These are phyloP conservation scores for Alternaria longipes DNA, from an alignment of 2,329 filamentous ascomycete genomes.

Conservation along the genomic window DNA sequence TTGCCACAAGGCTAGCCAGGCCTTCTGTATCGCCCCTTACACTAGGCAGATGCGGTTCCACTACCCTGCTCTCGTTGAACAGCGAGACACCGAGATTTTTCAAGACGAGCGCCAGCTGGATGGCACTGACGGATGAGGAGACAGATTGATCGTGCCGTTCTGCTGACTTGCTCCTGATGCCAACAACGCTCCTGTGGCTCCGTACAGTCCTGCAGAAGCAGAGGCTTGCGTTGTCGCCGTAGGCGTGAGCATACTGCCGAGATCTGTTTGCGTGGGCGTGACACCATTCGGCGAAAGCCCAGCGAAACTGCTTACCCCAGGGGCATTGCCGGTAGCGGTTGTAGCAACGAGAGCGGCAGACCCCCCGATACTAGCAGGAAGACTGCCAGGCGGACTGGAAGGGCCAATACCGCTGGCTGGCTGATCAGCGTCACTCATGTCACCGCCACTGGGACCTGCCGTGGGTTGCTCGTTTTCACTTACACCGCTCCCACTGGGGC, in stretches of 20 bases:
- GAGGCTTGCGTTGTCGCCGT: background rate
- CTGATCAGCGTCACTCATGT: background rate
- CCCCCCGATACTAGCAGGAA: background rate
- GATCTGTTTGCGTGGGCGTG: background rate
- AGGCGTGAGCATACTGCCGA: background rate
- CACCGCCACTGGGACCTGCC: background rate
- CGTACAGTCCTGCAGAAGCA: conserved; percentile 1
- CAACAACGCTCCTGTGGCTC: background rate
- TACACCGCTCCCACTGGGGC: background rate
- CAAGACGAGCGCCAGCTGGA: conserved; percentile 11
- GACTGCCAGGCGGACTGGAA: background rate
- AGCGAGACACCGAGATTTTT: conserved; percentile 14
- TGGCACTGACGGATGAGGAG: conserved; percentile 3
- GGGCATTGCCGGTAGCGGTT: background rate
- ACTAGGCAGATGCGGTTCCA: background rate
- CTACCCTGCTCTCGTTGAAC: too few relatives aligned
- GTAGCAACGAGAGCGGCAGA: background rate
- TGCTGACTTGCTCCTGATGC: background rate
- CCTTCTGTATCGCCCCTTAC: background rate
- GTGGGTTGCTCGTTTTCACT: background rate
- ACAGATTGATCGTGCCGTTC: conserved; percentile 10
- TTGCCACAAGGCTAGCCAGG: conserved; percentile 1
- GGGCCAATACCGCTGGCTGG: background rate
- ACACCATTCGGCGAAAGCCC: background rate
- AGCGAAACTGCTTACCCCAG: background rate